phyloP scores from a whole-genome alignment of 2,329 filamentous ascomycete genomes.

The Fusarium sp. region DNA sequence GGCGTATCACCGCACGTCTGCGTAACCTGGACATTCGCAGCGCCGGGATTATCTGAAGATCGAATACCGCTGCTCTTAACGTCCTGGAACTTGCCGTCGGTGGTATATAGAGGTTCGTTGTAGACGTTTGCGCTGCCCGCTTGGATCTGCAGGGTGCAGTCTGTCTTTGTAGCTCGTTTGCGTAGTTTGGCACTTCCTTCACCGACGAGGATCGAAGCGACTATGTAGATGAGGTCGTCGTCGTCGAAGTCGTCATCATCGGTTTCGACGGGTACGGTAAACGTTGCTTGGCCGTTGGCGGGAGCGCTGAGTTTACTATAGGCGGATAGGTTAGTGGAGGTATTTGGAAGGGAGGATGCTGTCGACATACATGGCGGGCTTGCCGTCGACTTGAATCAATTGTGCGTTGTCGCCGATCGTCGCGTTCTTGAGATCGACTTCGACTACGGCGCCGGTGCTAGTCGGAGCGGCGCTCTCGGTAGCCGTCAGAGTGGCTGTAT shows the following conservation, averaged over 20 bases:
- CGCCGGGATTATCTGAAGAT: constrained; percentile 23
- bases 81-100: constrained; percentile 31
- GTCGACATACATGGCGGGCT: constrained; percentile 24
- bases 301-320: constrained; percentile 28
- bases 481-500: constrained; percentile 12
- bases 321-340: neutral
- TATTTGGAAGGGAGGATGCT: no score
- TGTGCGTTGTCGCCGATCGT: constrained; percentile 31
- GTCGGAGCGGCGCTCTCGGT: constrained; percentile 25
- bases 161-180: constrained; percentile 21
- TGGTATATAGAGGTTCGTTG: constrained; percentile 24
- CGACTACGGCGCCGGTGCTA: constrained; percentile 9
- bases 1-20: constrained; percentile 28
- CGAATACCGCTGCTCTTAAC: constrained; percentile 27
- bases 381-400: constrained; percentile 24
- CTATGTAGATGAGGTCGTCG: constrained; percentile 25
- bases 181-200: constrained; percentile 31
- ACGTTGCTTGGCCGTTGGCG: constrained; percentile 27
- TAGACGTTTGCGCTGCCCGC: constrained; percentile 30
- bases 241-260: constrained; percentile 13
- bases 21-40: constrained; percentile 25
- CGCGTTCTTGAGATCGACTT: constrained; percentile 28
- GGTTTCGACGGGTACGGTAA: constrained; percentile 18
- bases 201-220: constrained; percentile 33
- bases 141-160: constrained; percentile 27